Percentiles rank a stretch among this genome's conserved stretches.
These are phyloP conservation scores for Carnegiea gigantea DNA, from an alignment of 179 eudicot species.

Conservation along the genomic window DNA sequence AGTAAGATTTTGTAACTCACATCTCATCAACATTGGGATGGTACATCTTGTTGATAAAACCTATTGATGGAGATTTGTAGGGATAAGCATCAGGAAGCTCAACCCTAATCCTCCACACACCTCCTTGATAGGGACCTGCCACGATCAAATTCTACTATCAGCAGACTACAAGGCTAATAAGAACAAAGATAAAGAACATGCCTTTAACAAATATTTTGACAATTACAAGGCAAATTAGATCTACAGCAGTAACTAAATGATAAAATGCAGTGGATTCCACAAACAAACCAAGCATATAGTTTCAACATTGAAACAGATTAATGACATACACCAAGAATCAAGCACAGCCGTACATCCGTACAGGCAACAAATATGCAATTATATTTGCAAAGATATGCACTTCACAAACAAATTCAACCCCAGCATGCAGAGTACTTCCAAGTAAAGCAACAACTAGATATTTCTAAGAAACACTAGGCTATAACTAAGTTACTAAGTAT, in stretches of 20 bases:
- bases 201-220: neutral
- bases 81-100: constrained; percentile 81
- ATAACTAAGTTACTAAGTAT: constrained; percentile 6
- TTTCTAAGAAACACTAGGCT: neutral
- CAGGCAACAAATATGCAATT: constrained; percentile 5
- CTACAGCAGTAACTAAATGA: neutral
- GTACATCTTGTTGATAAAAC: constrained; percentile 64
- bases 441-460: constrained; percentile 8
- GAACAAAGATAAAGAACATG: neutral
- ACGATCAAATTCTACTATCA: constrained; percentile 10
- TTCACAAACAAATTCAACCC: neutral
- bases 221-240: neutral
- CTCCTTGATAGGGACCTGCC: constrained; percentile 70
- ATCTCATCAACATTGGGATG: constrained; percentile 80
- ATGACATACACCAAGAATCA: neutral
- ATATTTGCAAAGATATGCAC: neutral
- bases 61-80: constrained; percentile 75
- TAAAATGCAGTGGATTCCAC: neutral
- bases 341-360: neutral
- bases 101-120: constrained; percentile 69
- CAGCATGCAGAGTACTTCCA: constrained; percentile 13
- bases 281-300: neutral
- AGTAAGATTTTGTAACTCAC: constrained; percentile 38
- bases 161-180: neutral
- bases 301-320: neutral